Conservation (phyloP, 192 early-diverging fungal genomes). For the Gigaspora rosea region DNA sequence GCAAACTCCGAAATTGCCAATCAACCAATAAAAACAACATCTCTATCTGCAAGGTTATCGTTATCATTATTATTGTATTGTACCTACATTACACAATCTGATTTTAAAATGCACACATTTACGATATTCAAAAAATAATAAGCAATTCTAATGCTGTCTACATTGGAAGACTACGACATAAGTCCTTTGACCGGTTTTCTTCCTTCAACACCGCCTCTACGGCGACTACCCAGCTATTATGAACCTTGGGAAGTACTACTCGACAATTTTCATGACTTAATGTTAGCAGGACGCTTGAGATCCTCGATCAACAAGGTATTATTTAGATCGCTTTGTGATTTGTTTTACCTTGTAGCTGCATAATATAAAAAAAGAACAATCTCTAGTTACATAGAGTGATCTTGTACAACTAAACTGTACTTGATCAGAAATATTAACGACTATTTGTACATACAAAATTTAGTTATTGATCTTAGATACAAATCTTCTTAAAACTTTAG, state of each 20-base stretch:
- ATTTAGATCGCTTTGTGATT: not conserved
- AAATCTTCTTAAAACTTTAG: conserved; percentile 53
- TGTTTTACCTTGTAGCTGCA: not conserved
- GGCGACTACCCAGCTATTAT: conserved; percentile 76
- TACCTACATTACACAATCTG: too few relatives aligned
- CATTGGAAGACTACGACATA: conserved; percentile 82
- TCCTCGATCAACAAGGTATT: conserved; percentile 69
- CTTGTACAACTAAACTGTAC: too few relatives aligned
- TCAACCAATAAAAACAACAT: too few relatives aligned
- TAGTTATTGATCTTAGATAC: conserved; percentile 79
- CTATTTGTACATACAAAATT: not conserved
- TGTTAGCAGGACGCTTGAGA: conserved; percentile 71
- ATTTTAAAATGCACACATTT: too few relatives aligned
- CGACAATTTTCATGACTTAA: conserved; percentile 72
- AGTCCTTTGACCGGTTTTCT: conserved; percentile 84
- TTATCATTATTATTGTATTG: too few relatives aligned
- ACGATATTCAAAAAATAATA: not conserved
- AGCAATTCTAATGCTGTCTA: conserved; percentile 20
- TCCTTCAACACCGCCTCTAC: conserved; percentile 74
- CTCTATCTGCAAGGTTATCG: too few relatives aligned
- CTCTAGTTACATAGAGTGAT: too few relatives aligned
- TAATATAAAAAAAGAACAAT: too few relatives aligned
- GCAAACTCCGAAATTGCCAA: too few relatives aligned
- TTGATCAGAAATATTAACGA: not conserved
- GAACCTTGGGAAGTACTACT: conserved; percentile 86